Conservation (phyloP, 306 rosid species). For the Carpinus fangiana region DNA sequence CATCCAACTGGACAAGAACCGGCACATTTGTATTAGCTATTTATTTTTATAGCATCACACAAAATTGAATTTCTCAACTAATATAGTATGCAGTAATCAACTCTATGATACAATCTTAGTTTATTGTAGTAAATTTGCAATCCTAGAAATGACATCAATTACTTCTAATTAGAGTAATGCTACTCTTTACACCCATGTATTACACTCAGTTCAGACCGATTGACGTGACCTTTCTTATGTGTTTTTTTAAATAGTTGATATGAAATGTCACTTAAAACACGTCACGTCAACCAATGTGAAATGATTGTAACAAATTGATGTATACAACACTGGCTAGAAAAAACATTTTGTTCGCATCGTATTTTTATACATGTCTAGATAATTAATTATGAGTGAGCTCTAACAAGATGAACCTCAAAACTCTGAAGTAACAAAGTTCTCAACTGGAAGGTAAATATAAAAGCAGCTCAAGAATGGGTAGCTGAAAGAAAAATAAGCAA, state of each 20-base stretch:
- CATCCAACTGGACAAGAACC: constrained; percentile 51
- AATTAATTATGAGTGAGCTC: background rate
- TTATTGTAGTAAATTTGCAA: background rate
- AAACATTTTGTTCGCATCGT: background rate
- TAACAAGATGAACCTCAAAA: background rate
- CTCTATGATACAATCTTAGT: background rate
- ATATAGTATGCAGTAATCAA: background rate
- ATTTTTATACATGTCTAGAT: background rate
- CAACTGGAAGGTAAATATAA: background rate
- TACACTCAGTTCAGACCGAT: too few species aligned
- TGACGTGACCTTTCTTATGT: too few species aligned
- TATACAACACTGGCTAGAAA: background rate
- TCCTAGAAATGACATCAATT: background rate
- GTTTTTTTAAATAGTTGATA: too few species aligned
- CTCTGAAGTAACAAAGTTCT: background rate
- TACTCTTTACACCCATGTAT: too few species aligned
- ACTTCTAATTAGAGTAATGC: background rate
- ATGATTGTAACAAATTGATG: too few species aligned
- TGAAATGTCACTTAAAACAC: too few species aligned
- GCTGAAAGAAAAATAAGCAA: background rate
- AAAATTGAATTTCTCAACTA: background rate
- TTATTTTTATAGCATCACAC: background rate
- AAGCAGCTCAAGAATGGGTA: background rate
- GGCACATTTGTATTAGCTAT: constrained; percentile 1
- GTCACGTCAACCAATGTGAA: too few species aligned